phyloP scores from a whole-genome alignment of 2,329 filamentous ascomycete genomes.

The Corinectria fuckeliana region DNA sequence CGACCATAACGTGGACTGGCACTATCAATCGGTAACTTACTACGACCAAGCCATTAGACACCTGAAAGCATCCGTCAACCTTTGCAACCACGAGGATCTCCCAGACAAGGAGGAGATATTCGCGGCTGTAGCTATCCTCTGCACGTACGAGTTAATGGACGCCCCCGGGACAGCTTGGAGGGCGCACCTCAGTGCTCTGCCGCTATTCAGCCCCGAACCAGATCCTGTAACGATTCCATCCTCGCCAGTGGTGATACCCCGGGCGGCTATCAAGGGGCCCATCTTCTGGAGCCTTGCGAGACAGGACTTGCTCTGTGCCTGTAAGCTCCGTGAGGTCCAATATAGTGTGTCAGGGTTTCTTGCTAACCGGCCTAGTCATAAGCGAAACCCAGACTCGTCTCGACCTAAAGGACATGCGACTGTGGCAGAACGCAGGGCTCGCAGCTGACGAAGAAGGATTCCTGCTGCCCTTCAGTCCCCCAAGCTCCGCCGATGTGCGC shows the following conservation, averaged over 20 bases:
- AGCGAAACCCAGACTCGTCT: constrained; percentile 36
- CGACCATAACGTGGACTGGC: constrained; percentile 22
- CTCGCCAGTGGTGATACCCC: constrained; percentile 24
- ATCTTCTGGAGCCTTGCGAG: constrained; percentile 35
- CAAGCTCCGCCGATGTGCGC: constrained; percentile 47
- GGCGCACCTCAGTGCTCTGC: constrained; percentile 69
- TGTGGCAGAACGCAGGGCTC: constrained; percentile 71
- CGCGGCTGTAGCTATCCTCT: constrained; percentile 70
- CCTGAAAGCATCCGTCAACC: constrained; percentile 23
- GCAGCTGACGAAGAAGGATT: constrained; percentile 45
- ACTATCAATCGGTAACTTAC: constrained; percentile 29
- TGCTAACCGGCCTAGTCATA: constrained; percentile 14
- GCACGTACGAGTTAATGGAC: constrained; percentile 72
- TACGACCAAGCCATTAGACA: constrained; percentile 31
- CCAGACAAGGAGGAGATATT: constrained; percentile 53
- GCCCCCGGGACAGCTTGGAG: constrained; percentile 68
- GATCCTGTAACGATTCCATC: not conserved
- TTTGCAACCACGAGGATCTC: constrained; percentile 40
- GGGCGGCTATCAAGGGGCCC: constrained; percentile 29
- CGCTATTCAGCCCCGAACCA: constrained; percentile 61
- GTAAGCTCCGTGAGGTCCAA: not conserved
- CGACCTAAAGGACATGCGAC: constrained; percentile 66
- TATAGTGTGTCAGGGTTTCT: no score
- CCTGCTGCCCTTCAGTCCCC: constrained; percentile 42
- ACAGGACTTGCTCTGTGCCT: constrained; percentile 31